These are phyloP conservation scores for Acanthamoeba healyi DNA, from an alignment of 208 protist species.

Conservation along the genomic window DNA sequence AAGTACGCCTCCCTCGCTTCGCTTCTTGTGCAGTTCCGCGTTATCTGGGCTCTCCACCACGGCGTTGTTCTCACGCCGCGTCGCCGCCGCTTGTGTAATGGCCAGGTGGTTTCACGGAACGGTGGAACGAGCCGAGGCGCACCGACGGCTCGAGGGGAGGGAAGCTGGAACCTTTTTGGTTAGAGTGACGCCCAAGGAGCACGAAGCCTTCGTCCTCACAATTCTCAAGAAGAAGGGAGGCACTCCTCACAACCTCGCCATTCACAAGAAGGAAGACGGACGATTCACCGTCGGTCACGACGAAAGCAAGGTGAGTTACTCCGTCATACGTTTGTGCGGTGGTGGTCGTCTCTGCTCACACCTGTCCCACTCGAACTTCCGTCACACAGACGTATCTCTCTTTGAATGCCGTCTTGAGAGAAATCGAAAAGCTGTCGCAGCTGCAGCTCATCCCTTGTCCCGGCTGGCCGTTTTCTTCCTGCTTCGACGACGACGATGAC, in stretches of 20 bases:
- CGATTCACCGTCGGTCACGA: constrained; percentile 44
- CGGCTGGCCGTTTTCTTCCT: constrained; percentile 54
- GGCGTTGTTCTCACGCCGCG: neutral
- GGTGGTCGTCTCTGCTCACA: no score
- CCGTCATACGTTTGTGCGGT: no score
- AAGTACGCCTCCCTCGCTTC: neutral
- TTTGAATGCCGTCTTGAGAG: constrained; percentile 31
- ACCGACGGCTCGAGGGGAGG: constrained; percentile 51
- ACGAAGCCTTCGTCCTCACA: constrained; percentile 55
- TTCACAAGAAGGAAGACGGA: constrained; percentile 66
- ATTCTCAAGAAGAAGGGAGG: constrained; percentile 68
- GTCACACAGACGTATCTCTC: constrained; percentile 61
- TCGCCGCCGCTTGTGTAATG: no score
- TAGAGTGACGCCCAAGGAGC: constrained; percentile 51
- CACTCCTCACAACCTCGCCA: constrained; percentile 50
- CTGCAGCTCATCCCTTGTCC: constrained; percentile 37
- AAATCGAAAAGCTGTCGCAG: constrained; percentile 51
- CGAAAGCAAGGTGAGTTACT: constrained; percentile 67
- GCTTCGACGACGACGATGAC: constrained; percentile 63
- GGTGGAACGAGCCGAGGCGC: constrained; percentile 52
- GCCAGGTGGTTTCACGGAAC: constrained; percentile 71
- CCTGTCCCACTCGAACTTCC: no score
- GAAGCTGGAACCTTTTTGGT: constrained; percentile 68
- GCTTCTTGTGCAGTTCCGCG: neutral
- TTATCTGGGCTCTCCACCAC: neutral